Conservation (phyloP, 2,329 filamentous ascomycete genomes). For the Ceratocystis alfenasii region DNA sequence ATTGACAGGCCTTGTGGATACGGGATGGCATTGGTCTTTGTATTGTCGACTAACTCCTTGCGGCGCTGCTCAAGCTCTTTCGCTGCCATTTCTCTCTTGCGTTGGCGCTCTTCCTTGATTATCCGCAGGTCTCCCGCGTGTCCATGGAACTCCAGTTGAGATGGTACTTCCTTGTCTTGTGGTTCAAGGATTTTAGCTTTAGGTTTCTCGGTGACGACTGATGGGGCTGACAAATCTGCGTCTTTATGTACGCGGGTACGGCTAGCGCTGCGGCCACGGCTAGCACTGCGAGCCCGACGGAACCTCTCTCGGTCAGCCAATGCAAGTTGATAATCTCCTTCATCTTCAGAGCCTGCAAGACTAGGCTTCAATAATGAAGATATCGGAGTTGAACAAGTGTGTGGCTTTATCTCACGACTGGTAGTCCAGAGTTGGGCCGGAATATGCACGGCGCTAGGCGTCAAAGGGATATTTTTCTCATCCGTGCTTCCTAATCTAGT, state of each 20-base stretch:
- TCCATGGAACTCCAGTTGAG: slow-evolving; percentile 25
- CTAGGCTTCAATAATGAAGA: slow-evolving; percentile 39
- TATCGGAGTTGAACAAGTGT: slow-evolving; percentile 40
- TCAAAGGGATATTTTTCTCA: slow-evolving; percentile 46
- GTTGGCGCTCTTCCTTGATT: slow-evolving; percentile 48
- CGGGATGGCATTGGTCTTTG: slow-evolving; percentile 64
- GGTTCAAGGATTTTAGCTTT: neutral
- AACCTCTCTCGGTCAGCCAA: slow-evolving; percentile 45
- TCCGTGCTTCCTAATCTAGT: neutral
- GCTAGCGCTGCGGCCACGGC: slow-evolving; percentile 29
- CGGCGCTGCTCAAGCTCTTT: slow-evolving; percentile 81
- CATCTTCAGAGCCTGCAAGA: slow-evolving; percentile 50
- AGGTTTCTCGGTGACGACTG: neutral
- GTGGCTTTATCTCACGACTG: slow-evolving; percentile 14
- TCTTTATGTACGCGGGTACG: slow-evolving; percentile 30
- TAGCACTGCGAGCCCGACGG: slow-evolving; percentile 42
- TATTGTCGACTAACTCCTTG: slow-evolving; percentile 67
- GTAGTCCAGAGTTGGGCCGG: slow-evolving; percentile 24
- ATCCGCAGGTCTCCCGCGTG: slow-evolving; percentile 43
- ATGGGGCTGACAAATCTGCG: slow-evolving; percentile 24
- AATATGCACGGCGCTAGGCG: slow-evolving; percentile 34
- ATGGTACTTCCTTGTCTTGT: slow-evolving; percentile 21
- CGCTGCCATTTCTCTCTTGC: slow-evolving; percentile 63
- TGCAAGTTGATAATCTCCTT: slow-evolving; percentile 46
- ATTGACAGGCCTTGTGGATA: slow-evolving; percentile 49